phyloP scores from a whole-genome alignment of 768 basidiomycete genomes.

The Calocybe indica region DNA sequence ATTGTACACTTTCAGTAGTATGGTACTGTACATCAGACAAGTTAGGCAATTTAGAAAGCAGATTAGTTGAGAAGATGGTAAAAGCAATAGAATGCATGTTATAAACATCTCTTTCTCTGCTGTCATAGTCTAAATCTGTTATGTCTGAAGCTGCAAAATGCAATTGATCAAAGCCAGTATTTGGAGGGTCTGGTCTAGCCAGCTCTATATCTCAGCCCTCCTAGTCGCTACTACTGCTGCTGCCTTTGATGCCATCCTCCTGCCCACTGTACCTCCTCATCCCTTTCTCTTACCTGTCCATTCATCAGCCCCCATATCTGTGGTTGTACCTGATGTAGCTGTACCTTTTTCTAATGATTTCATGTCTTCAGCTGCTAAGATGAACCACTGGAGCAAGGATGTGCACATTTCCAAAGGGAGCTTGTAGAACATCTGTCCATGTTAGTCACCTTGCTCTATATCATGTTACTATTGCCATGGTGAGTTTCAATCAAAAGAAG shows the following conservation, averaged over 20 bases:
- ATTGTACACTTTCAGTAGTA: conserved; percentile 77
- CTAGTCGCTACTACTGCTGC: conserved; percentile 24
- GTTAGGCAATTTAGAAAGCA: conserved; percentile 66
- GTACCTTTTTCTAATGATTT: conserved; percentile 44
- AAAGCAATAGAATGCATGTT: conserved; percentile 67
- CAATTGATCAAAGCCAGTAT: conserved; percentile 69
- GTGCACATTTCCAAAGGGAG: conserved; percentile 83
- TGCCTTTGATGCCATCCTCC: conserved; percentile 6
- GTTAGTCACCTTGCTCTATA: conserved; percentile 61
- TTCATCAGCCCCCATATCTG: conserved; percentile 31
- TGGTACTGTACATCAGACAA: conserved; percentile 83
- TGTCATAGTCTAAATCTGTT: conserved; percentile 86
- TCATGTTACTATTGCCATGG: no score
- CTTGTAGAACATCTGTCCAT: conserved; percentile 58
- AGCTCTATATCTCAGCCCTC: conserved; percentile 58
- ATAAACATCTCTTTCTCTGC: conserved; percentile 84
- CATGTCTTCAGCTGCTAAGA: conserved; percentile 72
- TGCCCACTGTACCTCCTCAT: no score
- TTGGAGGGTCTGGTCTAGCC: conserved; percentile 70
- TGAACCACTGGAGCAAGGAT: conserved; percentile 89
- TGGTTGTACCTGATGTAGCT: conserved; percentile 31
- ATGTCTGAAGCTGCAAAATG: conserved; percentile 58
- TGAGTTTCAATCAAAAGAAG: no score
- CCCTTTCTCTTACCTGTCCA: conserved; percentile 49
- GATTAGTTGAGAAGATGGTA: no score